Conservation (phyloP, 495 filamentous ascomycete species). For the Tuber borchii region DNA sequence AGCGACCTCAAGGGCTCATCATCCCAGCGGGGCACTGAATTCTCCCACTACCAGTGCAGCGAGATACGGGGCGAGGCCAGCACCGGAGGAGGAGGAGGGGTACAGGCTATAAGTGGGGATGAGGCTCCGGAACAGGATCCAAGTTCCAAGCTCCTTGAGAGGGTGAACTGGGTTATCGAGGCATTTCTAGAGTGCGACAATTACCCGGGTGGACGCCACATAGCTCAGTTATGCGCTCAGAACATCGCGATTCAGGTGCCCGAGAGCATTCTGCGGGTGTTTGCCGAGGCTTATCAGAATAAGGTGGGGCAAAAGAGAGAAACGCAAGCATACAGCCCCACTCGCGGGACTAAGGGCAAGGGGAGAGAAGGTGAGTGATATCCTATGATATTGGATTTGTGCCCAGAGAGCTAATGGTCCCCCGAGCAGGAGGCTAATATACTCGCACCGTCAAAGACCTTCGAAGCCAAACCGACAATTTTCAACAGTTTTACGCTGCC, state of each 20-base stretch:
- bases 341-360: neutral
- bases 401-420: neutral
- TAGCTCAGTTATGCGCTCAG: too few species aligned
- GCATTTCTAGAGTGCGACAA: neutral
- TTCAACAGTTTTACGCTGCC: neutral
- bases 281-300: neutral
- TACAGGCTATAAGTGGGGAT: neutral
- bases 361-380: neutral
- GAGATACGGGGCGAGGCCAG: neutral
- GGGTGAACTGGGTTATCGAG: neutral
- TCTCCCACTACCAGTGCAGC: neutral
- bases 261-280: neutral
- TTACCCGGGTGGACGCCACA: too few species aligned
- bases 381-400: neutral
- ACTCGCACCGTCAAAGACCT: neutral
- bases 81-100: neutral
- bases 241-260: neutral
- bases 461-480: neutral
- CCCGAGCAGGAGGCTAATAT: neutral
- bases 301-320: neutral
- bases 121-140: neutral
- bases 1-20: neutral
- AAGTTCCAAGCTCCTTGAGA: neutral
- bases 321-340: neutral
- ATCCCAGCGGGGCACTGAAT: neutral